Conservation (phyloP, 2,329 filamentous ascomycete species). For the Stagonosporopsis cucurbitacearum region DNA sequence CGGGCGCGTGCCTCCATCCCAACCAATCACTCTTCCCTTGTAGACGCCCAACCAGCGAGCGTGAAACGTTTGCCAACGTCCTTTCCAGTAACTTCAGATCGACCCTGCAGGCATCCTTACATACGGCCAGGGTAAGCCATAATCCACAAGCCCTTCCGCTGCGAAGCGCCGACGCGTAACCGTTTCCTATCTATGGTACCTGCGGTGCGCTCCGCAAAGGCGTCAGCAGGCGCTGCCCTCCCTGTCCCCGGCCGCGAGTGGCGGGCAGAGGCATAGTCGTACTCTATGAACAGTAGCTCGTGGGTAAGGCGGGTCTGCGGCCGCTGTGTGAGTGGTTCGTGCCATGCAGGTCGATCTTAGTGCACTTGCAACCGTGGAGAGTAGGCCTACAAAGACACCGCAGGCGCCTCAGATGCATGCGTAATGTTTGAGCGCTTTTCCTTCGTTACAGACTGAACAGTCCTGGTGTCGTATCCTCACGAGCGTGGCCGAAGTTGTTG, state of each 20-base stretch:
- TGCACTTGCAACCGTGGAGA: conserved; percentile 25
- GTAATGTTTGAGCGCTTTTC: conserved; percentile 31
- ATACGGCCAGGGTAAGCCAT: conserved; percentile 29
- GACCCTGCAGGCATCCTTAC: conserved; percentile 18
- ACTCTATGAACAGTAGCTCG: conserved; percentile 27
- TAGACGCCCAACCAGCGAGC: conserved; percentile 33
- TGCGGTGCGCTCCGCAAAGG: conserved; percentile 22
- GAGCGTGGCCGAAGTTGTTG: neutral
- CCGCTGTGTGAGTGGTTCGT: conserved; percentile 36
- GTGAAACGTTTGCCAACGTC: conserved; percentile 20
- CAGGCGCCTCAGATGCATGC: conserved; percentile 28
- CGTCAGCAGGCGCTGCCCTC: conserved; percentile 43
- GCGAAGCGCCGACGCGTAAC: conserved; percentile 40
- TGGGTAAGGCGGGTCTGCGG: conserved; percentile 30
- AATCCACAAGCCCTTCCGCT: conserved; percentile 27
- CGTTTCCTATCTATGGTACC: conserved; percentile 24
- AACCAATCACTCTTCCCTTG: conserved; percentile 27
- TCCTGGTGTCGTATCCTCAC: conserved; percentile 2
- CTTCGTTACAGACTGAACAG: conserved; percentile 22
- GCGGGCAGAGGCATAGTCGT: conserved; percentile 28
- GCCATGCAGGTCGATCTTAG: conserved; percentile 33
- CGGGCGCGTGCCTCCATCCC: conserved; percentile 8
- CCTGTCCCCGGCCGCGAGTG: conserved; percentile 32
- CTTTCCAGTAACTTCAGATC: conserved; percentile 30
- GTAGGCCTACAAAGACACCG: conserved; percentile 45